A percentile compares a stretch with the other conserved stretches of the same genome.
Conservation (phyloP, 345 rosid genomes). For the Gossypium longicalyx region DNA sequence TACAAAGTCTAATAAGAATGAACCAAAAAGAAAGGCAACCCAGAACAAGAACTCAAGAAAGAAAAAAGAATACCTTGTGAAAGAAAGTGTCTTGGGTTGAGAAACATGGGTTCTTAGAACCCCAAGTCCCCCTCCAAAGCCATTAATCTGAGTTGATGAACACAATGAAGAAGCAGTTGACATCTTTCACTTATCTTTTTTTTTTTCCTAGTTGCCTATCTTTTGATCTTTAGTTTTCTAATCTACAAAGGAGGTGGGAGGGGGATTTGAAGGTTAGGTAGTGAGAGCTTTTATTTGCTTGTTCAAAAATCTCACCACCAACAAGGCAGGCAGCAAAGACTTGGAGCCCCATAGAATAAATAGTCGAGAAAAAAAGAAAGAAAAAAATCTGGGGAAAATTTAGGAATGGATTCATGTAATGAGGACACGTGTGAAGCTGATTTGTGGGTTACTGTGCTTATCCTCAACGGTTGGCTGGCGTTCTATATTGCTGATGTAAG, state of each 20-base stretch:
- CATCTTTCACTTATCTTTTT: conserved; percentile 25
- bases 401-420: neutral
- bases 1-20: neutral
- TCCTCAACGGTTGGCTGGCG: conserved; percentile 50
- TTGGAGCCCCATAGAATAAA: conserved; percentile 17
- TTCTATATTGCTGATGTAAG: neutral
- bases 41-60: neutral
- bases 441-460: conserved; percentile 34
- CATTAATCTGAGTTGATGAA: conserved; percentile 57
- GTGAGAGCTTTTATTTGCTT: conserved; percentile 15
- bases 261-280: conserved; percentile 15
- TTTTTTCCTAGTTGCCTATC: neutral
- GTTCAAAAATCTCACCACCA: neutral
- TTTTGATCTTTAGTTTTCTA: conserved; percentile 4
- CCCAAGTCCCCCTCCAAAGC: conserved; percentile 42
- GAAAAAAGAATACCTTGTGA: conserved; percentile 35
- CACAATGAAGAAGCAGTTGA: conserved; percentile 59
- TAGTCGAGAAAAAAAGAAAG: neutral
- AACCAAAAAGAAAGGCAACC: neutral
- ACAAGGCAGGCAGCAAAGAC: neutral
- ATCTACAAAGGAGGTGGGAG: neutral
- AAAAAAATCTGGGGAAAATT: conserved; percentile 9
- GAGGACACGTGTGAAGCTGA: conserved; percentile 34
- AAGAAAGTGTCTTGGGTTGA: conserved; percentile 36
- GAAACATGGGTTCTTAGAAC: conserved; percentile 32